Base-by-base conservation (phyloP, 768 basidiomycete species). In the Tephrocybe sp. region DNA sequence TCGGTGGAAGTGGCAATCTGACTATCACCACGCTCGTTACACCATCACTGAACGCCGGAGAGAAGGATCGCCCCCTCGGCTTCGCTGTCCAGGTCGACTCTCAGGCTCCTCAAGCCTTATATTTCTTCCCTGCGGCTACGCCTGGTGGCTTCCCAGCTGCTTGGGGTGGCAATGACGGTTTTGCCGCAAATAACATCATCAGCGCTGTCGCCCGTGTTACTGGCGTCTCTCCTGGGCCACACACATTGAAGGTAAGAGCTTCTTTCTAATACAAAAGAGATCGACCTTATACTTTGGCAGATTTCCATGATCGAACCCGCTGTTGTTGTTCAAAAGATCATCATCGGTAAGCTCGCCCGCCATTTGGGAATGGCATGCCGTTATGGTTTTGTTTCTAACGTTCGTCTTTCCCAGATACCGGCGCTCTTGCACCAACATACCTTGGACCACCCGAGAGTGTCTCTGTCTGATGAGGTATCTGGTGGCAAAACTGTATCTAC, bases 371-470 rank as follows among this genome's bases (percentile, higher is more conserved):
- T n/a, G n/a, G n/a, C n/a, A n/a, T n/a, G n/a, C n/a, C n/a, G n/a
- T n/a, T n/a, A n/a, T n/a, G n/a, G n/a, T n/a, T 12, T 16, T 29
- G 16, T 51, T 19, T 29, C 53, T 27, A 50, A 18, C 45, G 43
- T 27, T 44, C 37, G 15, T 12, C n/a, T n/a, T 54, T 41, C 10
- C 16, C 19, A 82, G 83, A 84, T 62, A 73, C 78, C 21, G 82
- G 82, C 29, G 78, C 76, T 18, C 68, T 83, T 6, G 54, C 64
- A 42, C 65, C 74, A 1, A 83, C 80, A 51, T 86, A 83, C 58
- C 69, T 86, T 22, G 83, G 83, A 3, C 83, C 83, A 27, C 81
- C 83, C 5, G 82, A 84, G 61, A 82, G 80, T 42, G 40, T 59
- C n/a, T n/a, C n/a, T n/a, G n/a, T n/a, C n/a, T n/a, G n/a, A n/a